Evolutionary conservation across 495 filamentous ascomycete genomes (phyloP).

Genomic region (Trichocladium antarcticum): DNA sequence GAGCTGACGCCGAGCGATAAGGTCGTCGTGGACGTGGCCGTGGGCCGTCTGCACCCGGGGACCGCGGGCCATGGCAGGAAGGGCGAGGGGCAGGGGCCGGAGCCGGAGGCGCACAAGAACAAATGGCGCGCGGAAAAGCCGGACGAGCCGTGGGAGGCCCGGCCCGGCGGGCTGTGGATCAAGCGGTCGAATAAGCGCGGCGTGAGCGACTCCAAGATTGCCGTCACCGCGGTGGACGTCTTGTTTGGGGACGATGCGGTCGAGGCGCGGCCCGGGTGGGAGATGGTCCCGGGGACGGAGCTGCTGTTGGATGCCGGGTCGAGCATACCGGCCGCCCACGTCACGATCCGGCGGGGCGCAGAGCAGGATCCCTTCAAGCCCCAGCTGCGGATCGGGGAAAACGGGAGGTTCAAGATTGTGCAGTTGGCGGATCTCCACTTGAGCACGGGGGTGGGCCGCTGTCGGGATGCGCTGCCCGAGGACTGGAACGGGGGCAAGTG

Average conservation of each 20-base stretch:
- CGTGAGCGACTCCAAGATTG: constrained; percentile 64
- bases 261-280: constrained; percentile 76
- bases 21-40: constrained; percentile 71
- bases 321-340: constrained; percentile 52
- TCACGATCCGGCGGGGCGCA: constrained; percentile 66
- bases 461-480: constrained; percentile 70
- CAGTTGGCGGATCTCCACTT: constrained; percentile 87
- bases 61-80: constrained; percentile 42
- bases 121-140: constrained; percentile 17
- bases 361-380: constrained; percentile 50
- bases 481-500: constrained; percentile 63
- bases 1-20: constrained; percentile 64
- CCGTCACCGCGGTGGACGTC: constrained; percentile 78
- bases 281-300: constrained; percentile 56
- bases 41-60: constrained; percentile 62
- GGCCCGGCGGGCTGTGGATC: constrained; percentile 76
- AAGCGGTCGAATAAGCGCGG: constrained; percentile 65
- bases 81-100: neutral
- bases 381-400: constrained; percentile 62
- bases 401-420: constrained; percentile 96
- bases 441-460: constrained; percentile 74
- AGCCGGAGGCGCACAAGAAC: constrained; percentile 24
- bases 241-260: constrained; percentile 90
- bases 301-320: constrained; percentile 53
- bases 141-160: constrained; percentile 67